These are phyloP conservation scores for Candida ipomoeae DNA, from an alignment of 805 yeast species.

Conservation along the genomic window DNA sequence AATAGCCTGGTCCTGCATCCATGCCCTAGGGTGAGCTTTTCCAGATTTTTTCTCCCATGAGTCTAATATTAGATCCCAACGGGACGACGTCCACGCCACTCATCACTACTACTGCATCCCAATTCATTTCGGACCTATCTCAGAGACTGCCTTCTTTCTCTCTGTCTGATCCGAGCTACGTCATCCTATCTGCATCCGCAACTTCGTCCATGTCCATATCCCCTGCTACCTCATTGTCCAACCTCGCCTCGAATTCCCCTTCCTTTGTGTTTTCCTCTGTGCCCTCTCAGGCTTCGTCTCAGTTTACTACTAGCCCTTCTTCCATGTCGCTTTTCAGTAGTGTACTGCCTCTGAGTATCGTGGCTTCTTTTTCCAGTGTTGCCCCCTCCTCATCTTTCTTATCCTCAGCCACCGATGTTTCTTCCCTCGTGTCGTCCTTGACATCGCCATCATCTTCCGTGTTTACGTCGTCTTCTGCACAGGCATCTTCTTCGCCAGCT, in stretches of 20 bases:
- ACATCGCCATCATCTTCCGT: neutral
- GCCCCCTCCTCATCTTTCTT: neutral
- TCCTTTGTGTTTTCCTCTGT: neutral
- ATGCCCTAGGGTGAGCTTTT: neutral
- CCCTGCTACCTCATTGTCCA: neutral
- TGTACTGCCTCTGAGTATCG: neutral
- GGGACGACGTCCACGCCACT: neutral
- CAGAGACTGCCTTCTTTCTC: neutral
- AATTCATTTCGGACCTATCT: neutral
- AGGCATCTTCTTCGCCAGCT: neutral
- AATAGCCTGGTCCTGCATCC: constrained; percentile 3
- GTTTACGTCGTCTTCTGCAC: neutral
- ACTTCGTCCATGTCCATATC: constrained; percentile 1
- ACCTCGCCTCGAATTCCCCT: neutral
- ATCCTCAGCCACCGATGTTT: neutral
- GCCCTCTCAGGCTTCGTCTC: neutral
- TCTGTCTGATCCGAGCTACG: neutral
- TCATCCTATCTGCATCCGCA: neutral
- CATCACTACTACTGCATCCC: neutral
- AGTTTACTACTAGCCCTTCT: neutral
- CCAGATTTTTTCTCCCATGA: constrained; percentile 2
- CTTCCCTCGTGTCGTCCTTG: neutral
- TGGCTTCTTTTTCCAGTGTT: neutral
- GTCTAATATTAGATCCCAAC: constrained; percentile 5
- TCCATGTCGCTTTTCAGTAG: neutral